phyloP scores from a whole-genome alignment of 306 rosid species.

The Gastrolobium bilobum region DNA sequence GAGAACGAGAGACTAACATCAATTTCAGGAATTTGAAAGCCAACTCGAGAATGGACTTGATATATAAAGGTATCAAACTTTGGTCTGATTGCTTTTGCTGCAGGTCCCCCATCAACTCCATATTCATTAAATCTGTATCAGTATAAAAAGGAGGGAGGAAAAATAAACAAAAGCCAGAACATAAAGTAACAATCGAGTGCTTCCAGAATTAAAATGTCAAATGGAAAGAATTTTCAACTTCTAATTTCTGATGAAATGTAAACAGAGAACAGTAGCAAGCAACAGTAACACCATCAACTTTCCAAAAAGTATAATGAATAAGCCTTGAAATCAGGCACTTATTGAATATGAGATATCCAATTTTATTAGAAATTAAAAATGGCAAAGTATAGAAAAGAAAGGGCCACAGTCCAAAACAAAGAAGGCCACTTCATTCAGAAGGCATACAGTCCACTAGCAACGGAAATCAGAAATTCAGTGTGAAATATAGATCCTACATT shows the following conservation, averaged over 20 bases:
- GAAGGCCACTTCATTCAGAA: constrained; percentile 16
- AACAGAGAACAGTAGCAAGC: background rate
- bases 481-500: background rate
- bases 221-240: constrained; percentile 27
- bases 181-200: constrained; percentile 14
- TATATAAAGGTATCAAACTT: constrained; percentile 58
- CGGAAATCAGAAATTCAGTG: background rate
- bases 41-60: constrained; percentile 55
- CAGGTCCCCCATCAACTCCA: constrained; percentile 66
- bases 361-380: constrained; percentile 6
- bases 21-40: constrained; percentile 61
- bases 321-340: background rate
- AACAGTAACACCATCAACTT: constrained; percentile 19
- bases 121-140: constrained; percentile 57
- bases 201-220: constrained; percentile 30
- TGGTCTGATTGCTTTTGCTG: constrained; percentile 62
- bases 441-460: constrained; percentile 26
- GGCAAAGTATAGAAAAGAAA: background rate
- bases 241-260: background rate
- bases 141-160: background rate
- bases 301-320: background rate
- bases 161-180: constrained; percentile 14
- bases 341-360: background rate
- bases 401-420: background rate
- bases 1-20: constrained; percentile 56